These are phyloP conservation scores for Hyphopichia buzzinii DNA, from an alignment of 1,139 yeast species.

Conservation along the genomic window DNA sequence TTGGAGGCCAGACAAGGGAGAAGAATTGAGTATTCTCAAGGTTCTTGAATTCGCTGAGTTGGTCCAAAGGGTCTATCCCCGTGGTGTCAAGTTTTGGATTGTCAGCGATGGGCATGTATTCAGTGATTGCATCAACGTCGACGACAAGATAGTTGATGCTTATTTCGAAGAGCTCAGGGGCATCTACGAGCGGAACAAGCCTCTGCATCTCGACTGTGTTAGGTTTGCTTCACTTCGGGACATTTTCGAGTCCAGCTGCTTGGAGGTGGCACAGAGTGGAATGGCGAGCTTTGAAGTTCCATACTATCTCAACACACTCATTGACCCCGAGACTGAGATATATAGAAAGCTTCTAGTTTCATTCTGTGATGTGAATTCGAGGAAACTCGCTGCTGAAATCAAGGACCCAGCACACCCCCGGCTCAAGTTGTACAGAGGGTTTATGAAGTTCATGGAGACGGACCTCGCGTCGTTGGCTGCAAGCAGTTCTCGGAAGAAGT, in stretches of 20 bases:
- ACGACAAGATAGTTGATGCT: constrained; percentile 49
- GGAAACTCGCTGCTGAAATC: constrained; percentile 33
- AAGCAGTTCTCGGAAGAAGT: constrained; percentile 43
- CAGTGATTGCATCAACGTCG: constrained; percentile 57
- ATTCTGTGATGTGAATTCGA: constrained; percentile 41
- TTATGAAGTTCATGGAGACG: constrained; percentile 58
- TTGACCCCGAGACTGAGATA: constrained; percentile 33
- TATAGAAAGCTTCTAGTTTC: constrained; percentile 37
- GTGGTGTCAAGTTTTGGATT: constrained; percentile 55
- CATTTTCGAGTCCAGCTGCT: constrained; percentile 25
- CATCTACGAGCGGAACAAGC: constrained; percentile 33
- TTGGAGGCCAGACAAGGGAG: constrained; percentile 49
- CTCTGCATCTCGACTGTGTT: constrained; percentile 24
- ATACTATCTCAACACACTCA: constrained; percentile 33
- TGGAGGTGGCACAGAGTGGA: constrained; percentile 14
- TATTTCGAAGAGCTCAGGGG: constrained; percentile 45
- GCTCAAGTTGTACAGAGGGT: constrained; percentile 52
- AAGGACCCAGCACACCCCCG: constrained; percentile 49
- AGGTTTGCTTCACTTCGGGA: constrained; percentile 37
- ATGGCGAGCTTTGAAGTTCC: constrained; percentile 23
- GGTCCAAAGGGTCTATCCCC: constrained; percentile 45
- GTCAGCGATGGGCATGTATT: constrained; percentile 68
- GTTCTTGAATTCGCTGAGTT: constrained; percentile 29
- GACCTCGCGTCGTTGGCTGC: constrained; percentile 47
- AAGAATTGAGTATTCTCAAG: constrained; percentile 34